Conservation (phyloP, 2,329 filamentous ascomycete species). For the Penicillium sp. region DNA sequence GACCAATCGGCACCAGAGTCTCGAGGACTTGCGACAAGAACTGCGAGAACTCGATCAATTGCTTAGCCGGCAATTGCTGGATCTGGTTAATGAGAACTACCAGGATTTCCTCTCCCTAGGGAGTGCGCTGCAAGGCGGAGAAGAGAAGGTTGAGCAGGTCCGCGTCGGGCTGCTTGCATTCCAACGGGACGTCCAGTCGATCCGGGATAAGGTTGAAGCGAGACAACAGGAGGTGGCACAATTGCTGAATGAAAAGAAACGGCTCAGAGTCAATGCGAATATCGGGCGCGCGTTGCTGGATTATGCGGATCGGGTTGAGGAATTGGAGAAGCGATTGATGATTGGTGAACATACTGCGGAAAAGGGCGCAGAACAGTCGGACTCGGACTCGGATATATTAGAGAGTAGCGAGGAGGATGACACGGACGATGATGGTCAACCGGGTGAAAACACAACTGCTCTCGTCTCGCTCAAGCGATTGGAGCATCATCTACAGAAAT, state of each 20-base stretch:
- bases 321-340: constrained; percentile 71
- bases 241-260: constrained; percentile 69
- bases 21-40: constrained; percentile 89
- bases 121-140: constrained; percentile 79
- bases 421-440: constrained; percentile 47
- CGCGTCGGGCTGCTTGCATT: constrained; percentile 87
- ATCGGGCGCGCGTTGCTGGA: constrained; percentile 57
- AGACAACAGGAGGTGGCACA: constrained; percentile 66
- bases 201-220: constrained; percentile 69
- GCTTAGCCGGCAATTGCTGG: constrained; percentile 84
- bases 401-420: constrained; percentile 38
- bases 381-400: constrained; percentile 42
- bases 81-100: constrained; percentile 95
- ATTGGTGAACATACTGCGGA: constrained; percentile 54
- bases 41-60: constrained; percentile 78
- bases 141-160: constrained; percentile 89
- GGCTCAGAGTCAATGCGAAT: constrained; percentile 68
- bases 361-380: constrained; percentile 28
- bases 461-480: constrained; percentile 52
- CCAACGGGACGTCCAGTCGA: constrained; percentile 75
- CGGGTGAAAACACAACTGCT: constrained; percentile 39
- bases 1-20: constrained; percentile 87
- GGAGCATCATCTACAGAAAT: constrained; percentile 62
- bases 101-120: constrained; percentile 87
- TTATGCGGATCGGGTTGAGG: constrained; percentile 53